phyloP scores from a whole-genome alignment of 1,139 yeast genomes.

The Yamadazyma mexicana region DNA sequence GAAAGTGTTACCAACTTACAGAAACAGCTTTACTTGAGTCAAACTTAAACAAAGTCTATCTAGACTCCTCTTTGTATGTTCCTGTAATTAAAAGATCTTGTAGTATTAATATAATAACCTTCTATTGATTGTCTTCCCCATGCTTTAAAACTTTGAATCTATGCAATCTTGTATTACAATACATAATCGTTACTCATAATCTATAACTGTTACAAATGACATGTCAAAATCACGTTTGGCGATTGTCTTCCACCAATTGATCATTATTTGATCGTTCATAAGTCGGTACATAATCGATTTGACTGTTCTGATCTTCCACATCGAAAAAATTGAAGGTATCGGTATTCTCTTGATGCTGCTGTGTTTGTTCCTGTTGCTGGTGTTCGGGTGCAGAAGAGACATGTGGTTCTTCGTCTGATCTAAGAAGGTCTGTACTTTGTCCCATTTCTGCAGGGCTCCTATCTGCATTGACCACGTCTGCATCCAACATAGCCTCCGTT shows the following conservation, averaged over 20 bases:
- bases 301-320: constrained; percentile 22
- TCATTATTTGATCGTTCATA: constrained; percentile 34
- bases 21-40: constrained; percentile 50
- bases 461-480: neutral
- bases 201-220: neutral
- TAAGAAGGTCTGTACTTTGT: neutral
- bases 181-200: constrained; percentile 1
- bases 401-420: no score
- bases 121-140: no score
- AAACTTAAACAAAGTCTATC: no score
- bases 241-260: constrained; percentile 16
- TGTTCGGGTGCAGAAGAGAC: no score
- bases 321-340: constrained; percentile 1
- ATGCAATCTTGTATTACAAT: neutral
- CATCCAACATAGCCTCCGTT: constrained; percentile 4
- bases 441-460: constrained; percentile 2
- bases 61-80: no score
- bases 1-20: constrained; percentile 60
- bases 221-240: neutral
- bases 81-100: neutral
- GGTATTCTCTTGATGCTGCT: no score
- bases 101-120: neutral
- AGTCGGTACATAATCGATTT: constrained; percentile 39
- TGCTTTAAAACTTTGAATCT: no score
- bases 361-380: neutral